Evolutionary conservation across 2,329 filamentous ascomycete genomes (phyloP), one percentile per base, ranked within the genome.

Genomic region (Dactylellina cionopaga): DNA sequence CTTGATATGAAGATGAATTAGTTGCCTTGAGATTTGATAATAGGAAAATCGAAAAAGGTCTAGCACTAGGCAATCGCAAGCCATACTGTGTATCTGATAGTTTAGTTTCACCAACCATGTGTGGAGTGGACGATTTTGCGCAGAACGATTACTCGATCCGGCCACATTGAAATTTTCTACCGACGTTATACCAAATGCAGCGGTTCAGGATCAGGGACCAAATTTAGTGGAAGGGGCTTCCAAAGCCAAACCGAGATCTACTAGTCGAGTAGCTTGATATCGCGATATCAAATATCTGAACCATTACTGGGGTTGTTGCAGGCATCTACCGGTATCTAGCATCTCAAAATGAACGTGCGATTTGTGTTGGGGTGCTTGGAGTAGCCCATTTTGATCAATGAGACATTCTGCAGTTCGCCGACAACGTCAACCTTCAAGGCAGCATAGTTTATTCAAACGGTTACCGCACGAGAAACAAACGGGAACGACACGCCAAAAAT

Each of bases 401-500:
- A 58, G 62, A 66, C 62, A 66, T 43, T 51, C 33, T 51, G 44
- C 44, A 46, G 46, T 54, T 68, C 63, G 63, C 54, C 63, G 63
- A 68, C 63, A 68, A 60, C 46, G 37, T 46, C 22, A 35, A 63
- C 33, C 27, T 13, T 52, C 46, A 44, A 60, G 63, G 63, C 63
- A 60, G 63, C 63, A 52, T 39, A 13, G 15, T 54, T 46, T 46
- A 52, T 43, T 54, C 44, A 5, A 46, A 31, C 54, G 39, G 41
- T 9, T 43, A 29, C 10, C 51, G 52, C 35, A 56, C 10, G 35
- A 22, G 3, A 19, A 19, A 46, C 19, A 46, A 29, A 56, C 19
- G 52, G 52, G 37, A 11, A 56, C 15, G 2, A 19, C 13, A 25
- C 51, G 29, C 31, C 24, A 66, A 33, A n/a, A n/a, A n/a, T n/a